phyloP scores from a whole-genome alignment of 2,329 filamentous ascomycete species.

The Ophiostoma sp. region DNA sequence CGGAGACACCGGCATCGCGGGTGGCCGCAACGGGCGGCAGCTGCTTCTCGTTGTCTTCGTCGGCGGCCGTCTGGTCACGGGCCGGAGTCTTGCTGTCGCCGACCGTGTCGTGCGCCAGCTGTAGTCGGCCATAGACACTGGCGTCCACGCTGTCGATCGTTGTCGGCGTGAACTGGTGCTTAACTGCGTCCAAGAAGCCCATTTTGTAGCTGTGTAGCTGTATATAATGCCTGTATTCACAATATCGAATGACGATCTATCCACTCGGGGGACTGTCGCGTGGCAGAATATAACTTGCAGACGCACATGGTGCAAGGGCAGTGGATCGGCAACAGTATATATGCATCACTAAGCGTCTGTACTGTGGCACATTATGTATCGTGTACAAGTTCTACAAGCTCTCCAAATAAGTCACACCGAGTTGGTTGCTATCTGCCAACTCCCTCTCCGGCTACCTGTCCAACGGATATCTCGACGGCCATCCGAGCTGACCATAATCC shows the following conservation, averaged over 20 bases:
- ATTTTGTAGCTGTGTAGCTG: neutral
- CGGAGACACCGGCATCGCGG: slow-evolving; percentile 5
- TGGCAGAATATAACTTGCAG: neutral
- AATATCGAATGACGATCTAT: neutral
- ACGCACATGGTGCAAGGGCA: neutral
- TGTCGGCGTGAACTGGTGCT: neutral
- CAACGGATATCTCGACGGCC: neutral
- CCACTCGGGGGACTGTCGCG: neutral
- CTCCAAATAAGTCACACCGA: too few species aligned
- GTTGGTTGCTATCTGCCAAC: too few species aligned
- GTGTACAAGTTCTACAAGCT: too few species aligned
- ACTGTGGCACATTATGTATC: neutral
- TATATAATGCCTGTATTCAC: neutral
- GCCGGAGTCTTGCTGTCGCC: neutral
- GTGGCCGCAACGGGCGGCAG: neutral
- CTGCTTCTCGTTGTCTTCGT: neutral
- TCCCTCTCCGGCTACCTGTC: neutral
- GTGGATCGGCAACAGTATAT: slow-evolving; percentile 2
- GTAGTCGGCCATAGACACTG: neutral
- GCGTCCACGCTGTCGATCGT: neutral
- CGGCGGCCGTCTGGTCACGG: neutral
- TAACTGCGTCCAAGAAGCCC: neutral
- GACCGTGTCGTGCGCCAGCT: neutral
- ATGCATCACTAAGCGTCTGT: neutral
- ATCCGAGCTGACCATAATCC: neutral